Base-by-base conservation (phyloP, 805 yeast genomes). In the Candida xyloterini region DNA sequence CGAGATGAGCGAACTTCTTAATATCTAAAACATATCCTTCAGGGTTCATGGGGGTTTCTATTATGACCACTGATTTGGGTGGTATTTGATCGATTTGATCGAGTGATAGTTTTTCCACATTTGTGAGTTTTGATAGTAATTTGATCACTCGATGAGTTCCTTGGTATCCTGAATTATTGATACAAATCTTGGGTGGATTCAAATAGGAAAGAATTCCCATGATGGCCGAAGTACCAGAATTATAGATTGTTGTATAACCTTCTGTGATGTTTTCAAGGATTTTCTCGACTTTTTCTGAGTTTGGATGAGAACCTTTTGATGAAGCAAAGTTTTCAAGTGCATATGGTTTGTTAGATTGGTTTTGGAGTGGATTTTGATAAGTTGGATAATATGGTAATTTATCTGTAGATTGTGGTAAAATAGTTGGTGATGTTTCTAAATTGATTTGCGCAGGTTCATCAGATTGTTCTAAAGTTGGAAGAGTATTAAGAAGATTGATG, bases 31-130 rank as follows among this genome's bases (percentile, higher is more conserved):
- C 61, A 24, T 59, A 61, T 1, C 79, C 78, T 41, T 65, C 66
- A 5, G 81, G 80, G 55, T 76, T 76, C 55, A 74, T 70, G 8
- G 80, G 80, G 3, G 79, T 68, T 55, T 76, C 80, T 25, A 76
- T 55, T 30, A 73, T 66, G 31, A 75, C 63, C 7, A 75, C 63
- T 36, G 76, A 77, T 8, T 71, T 71, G 26, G 63, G 53, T 1
- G 54, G 52, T 28, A 73, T 53, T 30, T 56, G 46, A 24, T 53
- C 57, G 30, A 63, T 66, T n/a, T 57, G 55, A 7, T 53, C 54
- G n/a, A 69, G 50, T 1, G 66, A 52, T 10, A 63, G 51, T 38
- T 66, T 66, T 35, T 66, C 53, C 34, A 71, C 50, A 2, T 71
- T 70, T 8, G 73, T 60, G 27, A 70, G 59, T 37, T 74, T 63